Conservation (phyloP, 2,329 filamentous ascomycete genomes). For the Capronia epimyces region DNA sequence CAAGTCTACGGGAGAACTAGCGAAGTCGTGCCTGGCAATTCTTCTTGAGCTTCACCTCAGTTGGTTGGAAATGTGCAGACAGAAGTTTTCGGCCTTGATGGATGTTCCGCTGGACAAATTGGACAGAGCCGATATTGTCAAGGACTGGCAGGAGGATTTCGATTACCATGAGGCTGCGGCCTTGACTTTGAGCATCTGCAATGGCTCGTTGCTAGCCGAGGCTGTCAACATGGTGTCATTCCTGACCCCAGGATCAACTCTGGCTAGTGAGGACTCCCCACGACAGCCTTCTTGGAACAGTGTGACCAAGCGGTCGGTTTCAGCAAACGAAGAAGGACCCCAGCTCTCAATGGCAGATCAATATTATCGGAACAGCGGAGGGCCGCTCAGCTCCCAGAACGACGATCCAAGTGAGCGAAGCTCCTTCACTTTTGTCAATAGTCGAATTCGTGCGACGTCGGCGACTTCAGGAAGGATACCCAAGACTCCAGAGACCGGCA, state of each 20-base stretch:
- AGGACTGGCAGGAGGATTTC: slow-evolving; percentile 73
- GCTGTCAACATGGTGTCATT: slow-evolving; percentile 56
- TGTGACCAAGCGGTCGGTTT: slow-evolving; percentile 38
- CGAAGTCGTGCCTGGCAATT: slow-evolving; percentile 74
- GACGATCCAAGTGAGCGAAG: slow-evolving; percentile 30
- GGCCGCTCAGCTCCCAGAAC: slow-evolving; percentile 48
- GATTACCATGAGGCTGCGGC: slow-evolving; percentile 68
- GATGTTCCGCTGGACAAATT: slow-evolving; percentile 65
- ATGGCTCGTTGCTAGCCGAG: slow-evolving; percentile 60
- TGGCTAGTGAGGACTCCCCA: slow-evolving; percentile 37
- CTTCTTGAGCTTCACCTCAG: slow-evolving; percentile 77
- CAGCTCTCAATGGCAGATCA: slow-evolving; percentile 40
- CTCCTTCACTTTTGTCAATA: slow-evolving; percentile 48
- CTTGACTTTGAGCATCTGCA: slow-evolving; percentile 68
- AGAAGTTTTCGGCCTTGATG: slow-evolving; percentile 49
- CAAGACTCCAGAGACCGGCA: slow-evolving; percentile 16
- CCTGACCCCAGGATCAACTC: slow-evolving; percentile 49
- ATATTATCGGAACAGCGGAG: slow-evolving; percentile 22
- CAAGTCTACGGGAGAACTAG: slow-evolving; percentile 70
- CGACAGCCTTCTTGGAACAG: slow-evolving; percentile 48
- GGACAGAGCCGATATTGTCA: slow-evolving; percentile 66
- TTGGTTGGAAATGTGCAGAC: slow-evolving; percentile 79
- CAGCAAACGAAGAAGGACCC: slow-evolving; percentile 46
- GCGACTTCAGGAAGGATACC: slow-evolving; percentile 41
- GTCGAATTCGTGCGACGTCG: slow-evolving; percentile 53